Base-by-base conservation (phyloP, 1,284 basidiomycete species). In the Tylopilus sp. region DNA sequence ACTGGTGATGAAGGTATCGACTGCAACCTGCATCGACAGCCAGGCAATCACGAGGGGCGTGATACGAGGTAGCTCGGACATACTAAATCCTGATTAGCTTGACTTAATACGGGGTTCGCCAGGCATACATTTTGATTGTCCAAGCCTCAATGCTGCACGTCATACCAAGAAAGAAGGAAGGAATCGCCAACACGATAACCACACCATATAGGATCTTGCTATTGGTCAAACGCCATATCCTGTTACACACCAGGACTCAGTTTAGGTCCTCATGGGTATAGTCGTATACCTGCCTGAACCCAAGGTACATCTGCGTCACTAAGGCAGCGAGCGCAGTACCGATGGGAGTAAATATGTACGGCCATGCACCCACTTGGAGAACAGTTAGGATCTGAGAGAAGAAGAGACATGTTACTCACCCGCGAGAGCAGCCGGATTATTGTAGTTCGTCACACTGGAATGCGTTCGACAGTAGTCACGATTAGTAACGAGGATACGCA, bases 301-400 rank as follows among this genome's bases (percentile, higher is more conserved):
- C 59, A 14, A 62, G 43, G 20, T 42, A 54, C 7, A 53, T 20
- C 29, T 80, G 78, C 1, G 77, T 75, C n/a, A 74, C 56, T 32
- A 79, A 60, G 4, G 78, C 76, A 15, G 75, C 72, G 10, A 76
- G 58, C 0, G 76, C 70, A 1, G 76, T 79, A 7, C 73, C 73
- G 22, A 74, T 62, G 4, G 76, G 76, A 5, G 78, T 79, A 54
- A 78, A 75, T 0, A 72, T 69, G 43, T 76, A 73, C 4, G 76
- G 74, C 78, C 78, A 62, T 49, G 20, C 37, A 24, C 13, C n/a
- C 10, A 39, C 61, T 66, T 40, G 17, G 3, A 35, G 9, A 20
- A 24, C 13, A 1, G 17, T 61, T 19, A 42, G 25, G 25, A 28
- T 14, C 5, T 13, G 4, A 19, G 13, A 4, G 5, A 24, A 22